These are phyloP conservation scores for Clitopilus passeckerianus DNA, from an alignment of 768 basidiomycete species.

Conservation along the genomic window DNA sequence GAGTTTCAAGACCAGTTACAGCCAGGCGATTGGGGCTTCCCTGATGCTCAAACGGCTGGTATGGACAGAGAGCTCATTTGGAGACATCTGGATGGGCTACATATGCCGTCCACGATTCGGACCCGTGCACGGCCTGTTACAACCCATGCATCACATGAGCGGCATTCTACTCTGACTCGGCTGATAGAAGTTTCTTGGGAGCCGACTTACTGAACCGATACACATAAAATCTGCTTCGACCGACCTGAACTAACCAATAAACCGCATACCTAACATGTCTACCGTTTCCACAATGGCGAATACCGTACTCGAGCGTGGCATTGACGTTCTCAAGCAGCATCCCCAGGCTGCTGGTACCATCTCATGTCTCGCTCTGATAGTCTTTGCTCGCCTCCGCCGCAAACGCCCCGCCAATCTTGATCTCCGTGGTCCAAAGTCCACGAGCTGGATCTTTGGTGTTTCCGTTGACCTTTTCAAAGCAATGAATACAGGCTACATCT, in stretches of 20 bases:
- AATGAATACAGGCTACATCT: not conserved
- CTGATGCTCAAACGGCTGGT: no score
- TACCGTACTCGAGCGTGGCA: not conserved
- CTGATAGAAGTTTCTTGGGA: not conserved
- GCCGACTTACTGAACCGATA: no score
- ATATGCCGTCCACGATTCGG: no score
- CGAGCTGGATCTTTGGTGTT: slow-evolving; percentile 7
- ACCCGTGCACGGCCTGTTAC: no score
- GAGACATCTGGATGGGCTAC: no score
- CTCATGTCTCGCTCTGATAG: not conserved
- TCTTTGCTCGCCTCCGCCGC: not conserved
- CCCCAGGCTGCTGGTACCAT: not conserved
- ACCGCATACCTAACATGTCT: not conserved
- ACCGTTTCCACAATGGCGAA: not conserved
- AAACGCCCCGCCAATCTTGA: not conserved
- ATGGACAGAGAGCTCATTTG: no score
- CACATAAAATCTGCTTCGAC: no score
- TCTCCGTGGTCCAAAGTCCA: not conserved
- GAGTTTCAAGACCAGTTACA: no score
- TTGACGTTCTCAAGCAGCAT: not conserved
- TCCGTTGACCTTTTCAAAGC: not conserved
- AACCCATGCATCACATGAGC: no score
- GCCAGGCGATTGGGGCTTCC: no score
- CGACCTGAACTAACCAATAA: no score
- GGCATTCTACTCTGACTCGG: no score